Conservation (phyloP, 768 basidiomycete genomes). For the Termitomyces sp. region DNA sequence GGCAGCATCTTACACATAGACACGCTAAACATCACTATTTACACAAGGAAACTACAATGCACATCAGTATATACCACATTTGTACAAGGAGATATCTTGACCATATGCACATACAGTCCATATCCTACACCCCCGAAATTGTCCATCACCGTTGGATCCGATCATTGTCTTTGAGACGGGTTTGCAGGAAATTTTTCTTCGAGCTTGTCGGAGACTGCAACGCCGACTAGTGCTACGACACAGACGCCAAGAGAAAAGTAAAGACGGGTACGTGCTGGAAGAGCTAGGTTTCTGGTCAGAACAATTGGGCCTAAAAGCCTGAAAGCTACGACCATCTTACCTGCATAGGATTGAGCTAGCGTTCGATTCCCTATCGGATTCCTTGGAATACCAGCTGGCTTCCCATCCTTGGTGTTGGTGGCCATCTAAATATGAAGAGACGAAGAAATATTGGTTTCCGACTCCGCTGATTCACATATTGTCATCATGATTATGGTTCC, state of each 20-base stretch:
- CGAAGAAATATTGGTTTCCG: not conserved
- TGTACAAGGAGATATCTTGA: not conserved
- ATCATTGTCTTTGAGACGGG: slow-evolving; percentile 12
- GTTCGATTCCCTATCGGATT: slow-evolving; percentile 22
- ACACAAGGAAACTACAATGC: slow-evolving; percentile 4
- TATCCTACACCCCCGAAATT: not conserved
- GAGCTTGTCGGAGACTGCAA: slow-evolving; percentile 47
- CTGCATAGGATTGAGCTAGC: slow-evolving; percentile 35
- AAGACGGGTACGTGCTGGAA: slow-evolving; percentile 52
- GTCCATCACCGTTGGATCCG: not conserved
- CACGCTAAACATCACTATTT: slow-evolving; percentile 6
- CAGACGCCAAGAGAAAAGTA: slow-evolving; percentile 46
- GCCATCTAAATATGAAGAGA: not conserved
- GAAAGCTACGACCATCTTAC: slow-evolving; percentile 16
- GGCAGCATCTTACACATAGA: slow-evolving; percentile 8
- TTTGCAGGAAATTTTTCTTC: slow-evolving; percentile 36
- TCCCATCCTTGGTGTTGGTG: slow-evolving; percentile 1
- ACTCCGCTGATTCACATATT: too few relatives aligned
- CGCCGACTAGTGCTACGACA: slow-evolving; percentile 40
- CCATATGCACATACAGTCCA: slow-evolving; percentile 10
- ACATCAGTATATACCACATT: slow-evolving; percentile 3
- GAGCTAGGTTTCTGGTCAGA: slow-evolving; percentile 30
- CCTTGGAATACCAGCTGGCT: slow-evolving; percentile 12
- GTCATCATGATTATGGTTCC: too few relatives aligned
- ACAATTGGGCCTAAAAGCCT: slow-evolving; percentile 2